A percentile compares a stretch with the other conserved stretches of the same genome.
Conservation (phyloP, 2,329 filamentous ascomycete species). For the Aspergillus sojae region DNA sequence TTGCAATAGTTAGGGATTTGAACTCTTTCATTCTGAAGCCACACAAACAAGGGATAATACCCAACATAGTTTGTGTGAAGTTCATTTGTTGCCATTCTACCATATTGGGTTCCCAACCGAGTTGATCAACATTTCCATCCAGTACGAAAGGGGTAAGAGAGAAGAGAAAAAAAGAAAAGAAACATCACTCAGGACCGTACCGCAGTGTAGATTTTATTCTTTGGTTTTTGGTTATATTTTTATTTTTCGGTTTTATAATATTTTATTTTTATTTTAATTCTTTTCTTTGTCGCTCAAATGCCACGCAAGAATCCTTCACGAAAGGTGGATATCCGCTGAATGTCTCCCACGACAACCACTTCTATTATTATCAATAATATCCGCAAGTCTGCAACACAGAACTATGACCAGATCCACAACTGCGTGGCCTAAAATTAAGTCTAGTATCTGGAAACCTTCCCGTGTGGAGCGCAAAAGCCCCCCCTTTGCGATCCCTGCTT, state of each 20-base stretch:
- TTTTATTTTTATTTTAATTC: slow-evolving; percentile 1
- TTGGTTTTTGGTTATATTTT: neutral
- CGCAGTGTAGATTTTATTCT: neutral
- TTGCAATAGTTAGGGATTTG: slow-evolving; percentile 1
- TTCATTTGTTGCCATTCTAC: neutral
- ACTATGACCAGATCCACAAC: slow-evolving; percentile 24
- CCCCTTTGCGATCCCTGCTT: slow-evolving; percentile 27
- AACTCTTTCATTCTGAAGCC: slow-evolving; percentile 11
- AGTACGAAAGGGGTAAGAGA: neutral
- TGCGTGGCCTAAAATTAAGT: slow-evolving; percentile 28
- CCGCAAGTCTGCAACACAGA: slow-evolving; percentile 4
- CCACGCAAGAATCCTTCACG: slow-evolving; percentile 6
- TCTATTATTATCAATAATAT: slow-evolving; percentile 16
- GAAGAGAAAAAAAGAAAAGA: neutral
- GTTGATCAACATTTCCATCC: neutral
- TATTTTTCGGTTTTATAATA: neutral
- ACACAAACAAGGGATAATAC: slow-evolving; percentile 8
- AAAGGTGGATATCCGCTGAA: neutral
- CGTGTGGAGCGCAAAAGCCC: slow-evolving; percentile 16
- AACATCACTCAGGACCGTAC: neutral
- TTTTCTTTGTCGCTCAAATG: neutral
- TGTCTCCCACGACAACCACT: slow-evolving; percentile 2
- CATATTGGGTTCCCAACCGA: neutral
- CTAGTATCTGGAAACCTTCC: slow-evolving; percentile 14
- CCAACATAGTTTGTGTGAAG: neutral